phyloP scores from a whole-genome alignment of 805 yeast species.

The Metschnikowia colocasiae region DNA sequence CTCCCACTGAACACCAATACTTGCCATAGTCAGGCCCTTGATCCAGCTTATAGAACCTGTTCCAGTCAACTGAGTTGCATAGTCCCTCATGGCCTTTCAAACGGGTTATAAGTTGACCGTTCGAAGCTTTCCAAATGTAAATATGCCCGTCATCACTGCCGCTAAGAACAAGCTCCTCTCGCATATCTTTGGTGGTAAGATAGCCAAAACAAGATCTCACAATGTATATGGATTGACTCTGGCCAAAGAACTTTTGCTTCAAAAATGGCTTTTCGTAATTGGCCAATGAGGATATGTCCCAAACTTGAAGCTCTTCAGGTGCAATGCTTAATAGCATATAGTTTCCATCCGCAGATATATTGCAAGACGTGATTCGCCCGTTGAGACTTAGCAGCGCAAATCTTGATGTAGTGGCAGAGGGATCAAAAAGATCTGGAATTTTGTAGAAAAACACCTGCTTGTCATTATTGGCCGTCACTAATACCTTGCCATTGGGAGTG shows the following conservation, averaged over 20 bases:
- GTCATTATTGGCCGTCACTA: constrained; percentile 65
- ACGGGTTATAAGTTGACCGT: constrained; percentile 61
- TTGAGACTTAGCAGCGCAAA: constrained; percentile 49
- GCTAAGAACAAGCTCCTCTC: constrained; percentile 67
- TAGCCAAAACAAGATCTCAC: constrained; percentile 78
- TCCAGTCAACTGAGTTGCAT: constrained; percentile 82
- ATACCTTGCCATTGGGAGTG: constrained; percentile 56
- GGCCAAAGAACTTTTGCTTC: constrained; percentile 65
- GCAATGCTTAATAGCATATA: constrained; percentile 59
- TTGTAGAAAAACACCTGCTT: constrained; percentile 60
- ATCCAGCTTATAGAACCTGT: constrained; percentile 23
- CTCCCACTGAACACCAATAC: constrained; percentile 82
- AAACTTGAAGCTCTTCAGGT: constrained; percentile 74
- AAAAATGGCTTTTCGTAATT: constrained; percentile 44
- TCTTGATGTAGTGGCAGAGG: constrained; percentile 32
- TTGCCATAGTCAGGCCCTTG: constrained; percentile 35
- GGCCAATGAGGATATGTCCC: constrained; percentile 54
- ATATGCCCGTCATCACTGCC: constrained; percentile 82
- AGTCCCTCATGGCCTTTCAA: constrained; percentile 61
- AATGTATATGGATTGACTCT: constrained; percentile 63
- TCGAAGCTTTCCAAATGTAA: constrained; percentile 72
- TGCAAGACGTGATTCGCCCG: constrained; percentile 61
- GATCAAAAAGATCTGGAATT: constrained; percentile 35
- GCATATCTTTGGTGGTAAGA: constrained; percentile 28
- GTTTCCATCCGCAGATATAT: constrained; percentile 52